Base-by-base conservation (phyloP, 805 yeast genomes). In the Kazachstania africana region DNA sequence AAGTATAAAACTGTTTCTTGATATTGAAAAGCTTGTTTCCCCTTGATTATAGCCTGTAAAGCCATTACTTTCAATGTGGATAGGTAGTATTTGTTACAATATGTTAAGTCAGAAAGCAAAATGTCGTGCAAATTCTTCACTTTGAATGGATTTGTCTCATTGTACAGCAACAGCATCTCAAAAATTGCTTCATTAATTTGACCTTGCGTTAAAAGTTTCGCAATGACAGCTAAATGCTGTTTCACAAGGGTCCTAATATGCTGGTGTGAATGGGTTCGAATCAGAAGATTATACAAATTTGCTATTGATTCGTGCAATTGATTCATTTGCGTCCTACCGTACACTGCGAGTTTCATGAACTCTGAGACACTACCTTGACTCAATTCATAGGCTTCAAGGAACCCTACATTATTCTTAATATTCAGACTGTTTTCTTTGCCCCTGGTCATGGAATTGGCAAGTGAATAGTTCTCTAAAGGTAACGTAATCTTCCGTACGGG, bases 31-130 rank as follows among this genome's bases (percentile, higher is more conserved):
- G 36, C 14, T 5, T 32, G 27, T 27, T 45, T 44, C 2, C 35
- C 33, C 28, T 47, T 48, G 6, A 53, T 32, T n/a, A 52, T 34
- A 8, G 40, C 31, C 34, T 55, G 60, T 32, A 53, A 17, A 4
- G 46, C 28, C n/a, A 55, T 28, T 13, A 55, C 35, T 28, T 55
- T 55, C 12, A 52, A 35, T 8, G 48, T 46, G 2, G 45, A 36
- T 5, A 55, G 36, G 31, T 50, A 53, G 13, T 27, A 25, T 0
- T 16, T 29, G 29, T 55, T 55, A 18, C 38, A 32, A 3, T n/a
- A 12, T 8, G 39, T 42, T 20, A 36, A 47, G 31, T 55, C 58
- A 8, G 47, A 32, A 16, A 47, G 35, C 6, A 55, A 28, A 8
- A 53, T 27, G 4, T 43, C 47, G 8, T 35, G 32, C n/a, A 50